phyloP scores from a whole-genome alignment of 192 early-diverging fungal species.

The Coemansia sp. region DNA sequence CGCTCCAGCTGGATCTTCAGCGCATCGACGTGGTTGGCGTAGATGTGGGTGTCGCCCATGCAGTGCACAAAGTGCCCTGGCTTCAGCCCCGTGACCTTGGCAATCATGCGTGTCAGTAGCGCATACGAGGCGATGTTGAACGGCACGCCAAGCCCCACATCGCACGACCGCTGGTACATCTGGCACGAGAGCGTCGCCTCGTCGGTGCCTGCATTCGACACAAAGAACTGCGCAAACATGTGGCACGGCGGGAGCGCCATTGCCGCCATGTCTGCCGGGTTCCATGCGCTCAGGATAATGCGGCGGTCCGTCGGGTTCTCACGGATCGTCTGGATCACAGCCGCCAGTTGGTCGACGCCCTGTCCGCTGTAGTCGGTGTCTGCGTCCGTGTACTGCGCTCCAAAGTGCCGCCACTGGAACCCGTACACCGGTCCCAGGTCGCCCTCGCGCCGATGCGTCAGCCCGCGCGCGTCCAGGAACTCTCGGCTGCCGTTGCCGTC shows the following conservation, averaged over 20 bases:
- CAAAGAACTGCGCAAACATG: slow-evolving; percentile 96
- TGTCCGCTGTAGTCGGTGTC: slow-evolving; percentile 85
- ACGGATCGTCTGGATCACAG: slow-evolving; percentile 84
- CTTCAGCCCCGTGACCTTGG: slow-evolving; percentile 77
- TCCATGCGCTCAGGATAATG: slow-evolving; percentile 96
- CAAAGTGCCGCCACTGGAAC: slow-evolving; percentile 99
- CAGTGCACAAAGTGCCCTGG: slow-evolving; percentile 88
- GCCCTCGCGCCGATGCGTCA: slow-evolving; percentile 72
- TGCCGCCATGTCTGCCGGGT: slow-evolving; percentile 80
- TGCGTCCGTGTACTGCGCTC: slow-evolving; percentile 79
- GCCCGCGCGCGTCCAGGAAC: slow-evolving; percentile 81
- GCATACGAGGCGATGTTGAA: slow-evolving; percentile 99
- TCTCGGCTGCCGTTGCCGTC: slow-evolving; percentile 90
- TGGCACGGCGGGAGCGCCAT: slow-evolving; percentile 99
- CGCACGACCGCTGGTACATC: slow-evolving; percentile 93
- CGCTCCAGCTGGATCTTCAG: slow-evolving; percentile 76
- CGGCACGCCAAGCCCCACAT: slow-evolving; percentile 95
- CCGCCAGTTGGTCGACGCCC: slow-evolving; percentile 90
- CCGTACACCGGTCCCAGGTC: slow-evolving; percentile 97
- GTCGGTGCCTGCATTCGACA: slow-evolving; percentile 64
- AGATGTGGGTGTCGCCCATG: slow-evolving; percentile 96
- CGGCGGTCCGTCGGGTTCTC: slow-evolving; percentile 84
- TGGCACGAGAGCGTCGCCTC: slow-evolving; percentile 78
- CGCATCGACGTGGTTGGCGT: slow-evolving; percentile 86
- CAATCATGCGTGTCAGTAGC: slow-evolving; percentile 85